These are phyloP conservation scores for Tetradesmus lagerheimii DNA, from an alignment of 139 green algal species.

Conservation along the genomic window DNA sequence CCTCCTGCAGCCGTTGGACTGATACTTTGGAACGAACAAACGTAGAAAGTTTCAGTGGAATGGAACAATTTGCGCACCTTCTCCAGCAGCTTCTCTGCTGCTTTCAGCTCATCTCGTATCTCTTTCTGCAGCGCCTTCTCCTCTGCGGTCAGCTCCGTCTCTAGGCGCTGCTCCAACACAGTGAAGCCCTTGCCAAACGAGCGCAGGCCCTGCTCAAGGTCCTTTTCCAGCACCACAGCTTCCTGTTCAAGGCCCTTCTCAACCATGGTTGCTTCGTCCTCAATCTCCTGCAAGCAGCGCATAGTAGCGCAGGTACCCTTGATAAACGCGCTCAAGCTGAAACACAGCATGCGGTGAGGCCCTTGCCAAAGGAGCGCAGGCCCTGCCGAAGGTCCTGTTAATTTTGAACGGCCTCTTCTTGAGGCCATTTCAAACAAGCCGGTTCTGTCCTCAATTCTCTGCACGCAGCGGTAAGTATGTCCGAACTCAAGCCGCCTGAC, in stretches of 20 bases:
- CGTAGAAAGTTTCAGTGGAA: too few relatives aligned
- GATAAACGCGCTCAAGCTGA: too few relatives aligned
- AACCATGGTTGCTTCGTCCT: background rate
- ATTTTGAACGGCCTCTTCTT: background rate
- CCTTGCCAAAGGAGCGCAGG: constrained; percentile 75
- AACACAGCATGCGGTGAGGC: too few relatives aligned
- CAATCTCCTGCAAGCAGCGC: background rate
- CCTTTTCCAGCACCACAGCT: background rate
- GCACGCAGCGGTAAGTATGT: background rate
- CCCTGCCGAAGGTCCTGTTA: constrained; percentile 40
- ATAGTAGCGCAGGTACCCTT: too few relatives aligned
- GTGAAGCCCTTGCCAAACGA: constrained; percentile 83
- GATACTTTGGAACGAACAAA: too few relatives aligned
- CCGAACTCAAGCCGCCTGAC: too few relatives aligned
- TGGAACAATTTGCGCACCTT: too few relatives aligned
- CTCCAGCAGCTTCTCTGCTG: constrained; percentile 1
- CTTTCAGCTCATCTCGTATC: background rate
- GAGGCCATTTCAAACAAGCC: background rate
- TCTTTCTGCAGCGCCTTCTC: constrained; percentile 50
- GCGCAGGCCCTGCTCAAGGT: constrained; percentile 55
- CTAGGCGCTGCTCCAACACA: constrained; percentile 54
- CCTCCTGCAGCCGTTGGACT: too few relatives aligned
- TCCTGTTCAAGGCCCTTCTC: constrained; percentile 25
- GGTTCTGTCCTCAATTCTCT: background rate
- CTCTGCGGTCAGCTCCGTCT: constrained; percentile 48